These are phyloP conservation scores for Phylloporus sp. DNA, from an alignment of 1,284 basidiomycete species.

Conservation along the genomic window DNA sequence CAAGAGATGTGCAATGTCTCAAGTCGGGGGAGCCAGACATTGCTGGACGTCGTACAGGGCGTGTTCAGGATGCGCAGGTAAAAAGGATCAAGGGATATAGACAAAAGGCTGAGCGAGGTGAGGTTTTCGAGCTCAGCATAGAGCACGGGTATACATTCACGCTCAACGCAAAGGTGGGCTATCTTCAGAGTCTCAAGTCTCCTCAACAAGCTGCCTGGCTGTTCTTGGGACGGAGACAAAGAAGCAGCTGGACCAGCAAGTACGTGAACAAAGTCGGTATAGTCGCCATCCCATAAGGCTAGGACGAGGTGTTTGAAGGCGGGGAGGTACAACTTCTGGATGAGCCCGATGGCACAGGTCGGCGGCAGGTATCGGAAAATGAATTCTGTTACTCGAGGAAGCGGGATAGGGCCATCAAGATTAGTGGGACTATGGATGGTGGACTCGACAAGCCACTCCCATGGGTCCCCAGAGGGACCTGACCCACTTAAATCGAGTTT, in stretches of 20 bases:
- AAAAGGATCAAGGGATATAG: conserved; percentile 32
- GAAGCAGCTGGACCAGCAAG: conserved; percentile 38
- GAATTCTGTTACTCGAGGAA: conserved; percentile 53
- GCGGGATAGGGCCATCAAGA: conserved; percentile 37
- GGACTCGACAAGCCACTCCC: not conserved
- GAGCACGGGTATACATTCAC: conserved; percentile 38
- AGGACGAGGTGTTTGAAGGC: conserved; percentile 49
- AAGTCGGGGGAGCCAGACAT: conserved; percentile 38
- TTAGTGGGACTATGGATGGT: not conserved
- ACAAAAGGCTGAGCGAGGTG: conserved; percentile 41
- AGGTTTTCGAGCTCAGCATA: conserved; percentile 50
- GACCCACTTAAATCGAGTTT: not conserved
- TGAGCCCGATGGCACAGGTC: conserved; percentile 39
- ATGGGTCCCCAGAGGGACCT: not conserved
- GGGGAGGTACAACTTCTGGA: not conserved
- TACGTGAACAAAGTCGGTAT: conserved; percentile 40
- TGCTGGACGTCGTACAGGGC: not conserved
- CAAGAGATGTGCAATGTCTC: conserved; percentile 49
- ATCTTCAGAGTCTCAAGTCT: conserved; percentile 41
- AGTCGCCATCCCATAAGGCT: conserved; percentile 48
- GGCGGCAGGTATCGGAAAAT: conserved; percentile 50
- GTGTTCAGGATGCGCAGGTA: conserved; percentile 47
- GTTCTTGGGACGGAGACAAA: conserved; percentile 36
- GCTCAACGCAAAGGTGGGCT: conserved; percentile 46
- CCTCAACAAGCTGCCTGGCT: conserved; percentile 26